These are phyloP conservation scores for Podaxis mareebaensis DNA, from an alignment of 768 basidiomycete species.

Conservation along the genomic window DNA sequence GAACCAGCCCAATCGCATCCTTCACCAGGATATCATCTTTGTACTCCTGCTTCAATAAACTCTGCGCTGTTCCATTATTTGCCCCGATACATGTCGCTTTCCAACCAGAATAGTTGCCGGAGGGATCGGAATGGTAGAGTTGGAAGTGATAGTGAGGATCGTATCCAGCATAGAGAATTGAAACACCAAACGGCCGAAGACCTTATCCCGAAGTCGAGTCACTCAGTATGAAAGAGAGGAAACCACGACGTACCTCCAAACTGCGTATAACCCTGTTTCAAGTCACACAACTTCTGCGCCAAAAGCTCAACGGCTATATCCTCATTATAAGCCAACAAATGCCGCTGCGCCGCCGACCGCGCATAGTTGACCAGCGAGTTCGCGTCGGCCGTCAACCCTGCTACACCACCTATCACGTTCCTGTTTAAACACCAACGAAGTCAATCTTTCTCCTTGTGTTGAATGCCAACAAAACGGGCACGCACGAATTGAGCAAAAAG, in stretches of 20 bases:
- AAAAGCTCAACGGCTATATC: slow-evolving; percentile 98
- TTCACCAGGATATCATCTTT: slow-evolving; percentile 92
- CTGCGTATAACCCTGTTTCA: slow-evolving; percentile 99
- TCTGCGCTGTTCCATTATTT: slow-evolving; percentile 95
- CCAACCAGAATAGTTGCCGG: slow-evolving; percentile 98
- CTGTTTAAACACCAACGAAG: slow-evolving; percentile 37
- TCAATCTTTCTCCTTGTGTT: not conserved
- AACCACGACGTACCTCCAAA: slow-evolving; percentile 69
- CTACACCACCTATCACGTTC: slow-evolving; percentile 94
- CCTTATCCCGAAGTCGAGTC: slow-evolving; percentile 43
- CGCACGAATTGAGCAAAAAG: slow-evolving; percentile 88
- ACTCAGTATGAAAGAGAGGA: not conserved
- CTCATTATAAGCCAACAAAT: slow-evolving; percentile 90
- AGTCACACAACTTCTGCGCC: slow-evolving; percentile 90
- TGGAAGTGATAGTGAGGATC: slow-evolving; percentile 97
- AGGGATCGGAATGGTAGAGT: slow-evolving; percentile 97
- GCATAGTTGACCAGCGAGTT: slow-evolving; percentile 97
- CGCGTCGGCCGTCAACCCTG: slow-evolving; percentile 95
- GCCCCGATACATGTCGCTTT: slow-evolving; percentile 99
- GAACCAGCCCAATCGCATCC: slow-evolving; percentile 88
- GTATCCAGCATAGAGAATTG: slow-evolving; percentile 94
- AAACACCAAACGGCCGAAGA: slow-evolving; percentile 97
- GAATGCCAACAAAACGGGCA: slow-evolving; percentile 17
- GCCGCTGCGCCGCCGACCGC: slow-evolving; percentile 84
- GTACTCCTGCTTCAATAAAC: slow-evolving; percentile 96